Evolutionary conservation across 768 basidiomycete genomes (phyloP), one percentile per base, ranked within the genome.

Genomic region (Suillus decipiens): DNA sequence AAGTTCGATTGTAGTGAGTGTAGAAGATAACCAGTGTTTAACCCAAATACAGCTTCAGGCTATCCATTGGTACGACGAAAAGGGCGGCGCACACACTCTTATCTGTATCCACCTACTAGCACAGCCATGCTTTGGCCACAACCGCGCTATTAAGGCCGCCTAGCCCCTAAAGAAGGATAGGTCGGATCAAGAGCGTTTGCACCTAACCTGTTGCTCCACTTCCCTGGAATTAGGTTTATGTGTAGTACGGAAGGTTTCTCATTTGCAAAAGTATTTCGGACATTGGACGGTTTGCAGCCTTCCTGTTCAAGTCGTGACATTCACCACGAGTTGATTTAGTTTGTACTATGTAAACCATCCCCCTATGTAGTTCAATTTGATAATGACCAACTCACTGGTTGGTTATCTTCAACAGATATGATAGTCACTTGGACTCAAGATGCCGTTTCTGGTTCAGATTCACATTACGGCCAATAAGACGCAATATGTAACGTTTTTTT

Each of bases 401-500:
- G 11, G 50, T 36, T 19, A 54, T 54, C 53, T 36, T 54, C n/a
- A 5, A 6, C 17, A 33, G 51, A 53, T 53, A 15, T 28, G 45
- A 47, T 47, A 17, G 15, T 10, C 50, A 31, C 31, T 19, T 19
- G 6, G 12, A 34, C 19, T 33, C 51, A 57, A 57, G 56, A 41
- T 19, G 56, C 56, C 56, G 56, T 42, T 28, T 11, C 55, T 56
- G 36, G 55, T 56, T 56, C 15, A 9, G 56, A 57, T 41, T 57
- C 56, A 57, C 56, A 57, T 41, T 41, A 57, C 39, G 36, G 10
- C 55, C 36, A 19, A 22, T 15, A 57, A 22, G 24, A 39, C 10
- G 24, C 55, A 57, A 10, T 57, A 57, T 31, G 56, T 41, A 41
- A 57, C 56, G 56, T 15, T 57, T n/a, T 24, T 57, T 57, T 57